Percentiles rank a stretch among this genome's conserved stretches.
Conservation (phyloP, 805 yeast genomes). For the Starmera quercuum region DNA sequence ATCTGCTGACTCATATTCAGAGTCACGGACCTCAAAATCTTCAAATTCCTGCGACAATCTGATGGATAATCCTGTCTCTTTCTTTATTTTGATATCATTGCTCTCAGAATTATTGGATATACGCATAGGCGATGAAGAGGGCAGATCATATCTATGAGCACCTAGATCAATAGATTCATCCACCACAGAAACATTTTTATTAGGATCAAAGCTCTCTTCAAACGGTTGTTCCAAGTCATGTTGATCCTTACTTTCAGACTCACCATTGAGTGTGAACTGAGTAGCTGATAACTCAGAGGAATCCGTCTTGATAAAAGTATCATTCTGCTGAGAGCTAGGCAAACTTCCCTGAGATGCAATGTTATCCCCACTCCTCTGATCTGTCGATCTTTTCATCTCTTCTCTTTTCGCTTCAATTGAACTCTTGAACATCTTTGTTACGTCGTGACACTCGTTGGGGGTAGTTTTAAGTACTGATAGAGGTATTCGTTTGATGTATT, state of each 20-base stretch:
- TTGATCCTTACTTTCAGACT: conserved; percentile 1
- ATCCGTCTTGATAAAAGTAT: background rate
- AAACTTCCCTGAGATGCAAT: background rate
- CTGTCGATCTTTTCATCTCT: too few relatives aligned
- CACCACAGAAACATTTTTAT: conserved; percentile 1
- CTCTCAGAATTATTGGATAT: background rate
- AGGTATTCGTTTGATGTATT: conserved; percentile 1
- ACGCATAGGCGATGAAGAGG: conserved; percentile 7
- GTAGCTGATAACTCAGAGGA: conserved; percentile 4
- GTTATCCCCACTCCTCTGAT: background rate
- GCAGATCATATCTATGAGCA: background rate
- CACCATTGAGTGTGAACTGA: conserved; percentile 3
- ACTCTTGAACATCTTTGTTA: too few relatives aligned
- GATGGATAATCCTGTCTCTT: conserved; percentile 1
- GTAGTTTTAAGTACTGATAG: background rate
- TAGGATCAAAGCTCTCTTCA: background rate
- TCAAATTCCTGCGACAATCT: background rate
- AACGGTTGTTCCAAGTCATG: background rate
- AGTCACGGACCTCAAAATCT: conserved; percentile 7
- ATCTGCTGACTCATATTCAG: conserved; percentile 7
- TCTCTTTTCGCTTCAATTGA: too few relatives aligned
- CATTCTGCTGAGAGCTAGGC: background rate
- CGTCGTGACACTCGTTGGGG: background rate
- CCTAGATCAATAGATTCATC: conserved; percentile 1
- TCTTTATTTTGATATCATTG: conserved; percentile 3